Evolutionary conservation across 108 stramenopile genomes (phyloP).

Genomic region (Conticribra guillardii): DNA sequence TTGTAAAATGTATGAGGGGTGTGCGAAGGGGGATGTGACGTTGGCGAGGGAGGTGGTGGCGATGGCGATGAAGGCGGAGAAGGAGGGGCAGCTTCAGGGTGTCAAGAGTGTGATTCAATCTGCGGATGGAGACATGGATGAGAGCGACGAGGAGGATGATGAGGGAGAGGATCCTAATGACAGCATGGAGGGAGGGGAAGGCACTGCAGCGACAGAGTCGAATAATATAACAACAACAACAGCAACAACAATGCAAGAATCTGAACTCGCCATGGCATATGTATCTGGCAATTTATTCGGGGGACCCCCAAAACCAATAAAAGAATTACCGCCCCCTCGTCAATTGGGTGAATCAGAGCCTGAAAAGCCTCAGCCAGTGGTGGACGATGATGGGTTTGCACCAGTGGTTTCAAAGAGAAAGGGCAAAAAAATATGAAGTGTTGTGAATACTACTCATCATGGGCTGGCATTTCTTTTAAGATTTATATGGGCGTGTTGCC

Average conservation of each 20-base stretch:
- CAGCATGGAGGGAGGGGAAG: constrained; percentile 14
- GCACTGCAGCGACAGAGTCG: constrained; percentile 4
- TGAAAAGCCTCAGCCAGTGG: constrained; percentile 46
- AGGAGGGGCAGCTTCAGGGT: constrained; percentile 37
- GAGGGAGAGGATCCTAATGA: constrained; percentile 16
- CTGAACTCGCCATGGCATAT: constrained; percentile 29
- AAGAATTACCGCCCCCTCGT: constrained; percentile 55
- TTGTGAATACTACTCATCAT: not conserved
- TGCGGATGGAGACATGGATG: constrained; percentile 68
- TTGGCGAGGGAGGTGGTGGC: constrained; percentile 61
- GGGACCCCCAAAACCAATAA: constrained; percentile 36
- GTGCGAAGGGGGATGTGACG: constrained; percentile 61
- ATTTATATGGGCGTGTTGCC: too few species aligned
- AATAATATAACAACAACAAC: too few species aligned
- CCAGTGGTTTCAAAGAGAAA: constrained; percentile 49
- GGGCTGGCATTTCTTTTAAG: too few species aligned
- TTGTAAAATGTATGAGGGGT: constrained; percentile 76
- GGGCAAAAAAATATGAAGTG: constrained; percentile 15
- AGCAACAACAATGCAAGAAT: not conserved
- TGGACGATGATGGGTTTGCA: constrained; percentile 84
- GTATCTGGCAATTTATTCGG: constrained; percentile 58
- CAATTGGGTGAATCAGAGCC: constrained; percentile 70
- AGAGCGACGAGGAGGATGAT: constrained; percentile 44
- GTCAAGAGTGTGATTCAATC: constrained; percentile 61
- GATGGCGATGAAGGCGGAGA: constrained; percentile 53